These are phyloP conservation scores for Maudiozyma bulderi DNA, from an alignment of 805 yeast genomes.

Conservation along the genomic window DNA sequence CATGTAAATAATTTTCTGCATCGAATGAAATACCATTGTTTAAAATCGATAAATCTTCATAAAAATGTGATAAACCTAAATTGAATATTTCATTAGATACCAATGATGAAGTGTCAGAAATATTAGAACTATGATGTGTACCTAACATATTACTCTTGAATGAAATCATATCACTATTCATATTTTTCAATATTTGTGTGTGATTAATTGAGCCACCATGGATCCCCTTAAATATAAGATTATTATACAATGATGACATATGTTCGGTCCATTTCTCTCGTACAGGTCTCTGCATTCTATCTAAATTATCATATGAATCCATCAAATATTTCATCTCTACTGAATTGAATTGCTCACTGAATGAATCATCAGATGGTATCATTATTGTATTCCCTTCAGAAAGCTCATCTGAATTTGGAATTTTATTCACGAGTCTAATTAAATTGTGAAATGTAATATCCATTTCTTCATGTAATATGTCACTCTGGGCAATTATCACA, in stretches of 20 bases:
- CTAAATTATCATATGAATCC: slow-evolving; percentile 10
- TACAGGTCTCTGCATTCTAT: slow-evolving; percentile 6
- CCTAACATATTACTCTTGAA: slow-evolving; percentile 28
- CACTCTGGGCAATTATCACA: slow-evolving; percentile 7
- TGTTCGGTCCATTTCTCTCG: slow-evolving; percentile 15
- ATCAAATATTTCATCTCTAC: slow-evolving; percentile 39
- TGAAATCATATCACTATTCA: slow-evolving; percentile 17
- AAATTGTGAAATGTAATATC: neutral
- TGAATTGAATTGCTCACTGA: slow-evolving; percentile 27
- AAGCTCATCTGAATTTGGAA: neutral
- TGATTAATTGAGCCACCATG: slow-evolving; percentile 35
- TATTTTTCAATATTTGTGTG: slow-evolving; percentile 3
- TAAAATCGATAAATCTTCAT: slow-evolving; percentile 27
- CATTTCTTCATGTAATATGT: neutral
- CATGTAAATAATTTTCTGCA: slow-evolving; percentile 49
- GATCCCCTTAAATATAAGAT: slow-evolving; percentile 33
- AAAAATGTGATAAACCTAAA: slow-evolving; percentile 44
- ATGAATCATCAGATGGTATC: slow-evolving; percentile 36
- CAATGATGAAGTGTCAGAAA: slow-evolving; percentile 21
- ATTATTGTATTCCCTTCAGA: slow-evolving; percentile 33
- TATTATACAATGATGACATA: slow-evolving; percentile 13
- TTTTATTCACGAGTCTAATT: neutral
- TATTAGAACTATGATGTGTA: slow-evolving; percentile 29
- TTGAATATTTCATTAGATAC: slow-evolving; percentile 35
- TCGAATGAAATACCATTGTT: slow-evolving; percentile 32